These are phyloP conservation scores for Kluyveromyces aestuarii DNA, from an alignment of 805 yeast genomes.

Conservation along the genomic window DNA sequence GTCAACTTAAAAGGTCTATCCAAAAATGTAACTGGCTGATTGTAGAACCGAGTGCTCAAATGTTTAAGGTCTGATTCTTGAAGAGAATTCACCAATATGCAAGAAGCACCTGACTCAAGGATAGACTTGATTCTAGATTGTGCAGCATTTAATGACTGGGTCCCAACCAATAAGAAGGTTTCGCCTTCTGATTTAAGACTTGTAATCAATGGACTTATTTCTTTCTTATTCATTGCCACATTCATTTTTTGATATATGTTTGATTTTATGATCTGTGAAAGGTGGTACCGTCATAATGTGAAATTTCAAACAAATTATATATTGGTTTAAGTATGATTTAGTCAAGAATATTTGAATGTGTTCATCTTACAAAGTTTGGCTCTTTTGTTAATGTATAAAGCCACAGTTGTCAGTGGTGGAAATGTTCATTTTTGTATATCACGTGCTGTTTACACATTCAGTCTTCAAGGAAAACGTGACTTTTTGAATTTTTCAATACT, in stretches of 20 bases:
- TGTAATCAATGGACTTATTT: constrained; percentile 27
- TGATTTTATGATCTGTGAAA: too few relatives aligned
- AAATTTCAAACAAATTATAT: too few relatives aligned
- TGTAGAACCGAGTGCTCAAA: constrained; percentile 13
- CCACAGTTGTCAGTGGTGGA: background rate
- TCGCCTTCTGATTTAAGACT: constrained; percentile 42
- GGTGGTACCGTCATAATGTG: too few relatives aligned
- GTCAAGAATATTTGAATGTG: background rate
- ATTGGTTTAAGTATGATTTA: background rate
- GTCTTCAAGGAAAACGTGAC: background rate
- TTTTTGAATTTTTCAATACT: background rate
- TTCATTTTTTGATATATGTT: background rate
- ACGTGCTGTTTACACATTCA: background rate
- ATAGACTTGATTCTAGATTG: constrained; percentile 39
- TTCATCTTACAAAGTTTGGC: background rate
- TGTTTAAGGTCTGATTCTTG: constrained; percentile 16
- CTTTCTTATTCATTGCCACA: constrained; percentile 2
- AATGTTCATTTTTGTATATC: background rate
- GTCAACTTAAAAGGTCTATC: constrained; percentile 29
- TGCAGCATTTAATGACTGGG: constrained; percentile 24
- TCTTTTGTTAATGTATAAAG: background rate
- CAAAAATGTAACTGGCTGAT: constrained; percentile 23
- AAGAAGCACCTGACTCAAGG: constrained; percentile 46
- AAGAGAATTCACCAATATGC: constrained; percentile 37
- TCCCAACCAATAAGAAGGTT: constrained; percentile 49